A percentile compares a stretch with the other conserved stretches of the same genome.
phyloP scores from a whole-genome alignment of 2,329 filamentous ascomycete species.

The Sphaerulina populicola region DNA sequence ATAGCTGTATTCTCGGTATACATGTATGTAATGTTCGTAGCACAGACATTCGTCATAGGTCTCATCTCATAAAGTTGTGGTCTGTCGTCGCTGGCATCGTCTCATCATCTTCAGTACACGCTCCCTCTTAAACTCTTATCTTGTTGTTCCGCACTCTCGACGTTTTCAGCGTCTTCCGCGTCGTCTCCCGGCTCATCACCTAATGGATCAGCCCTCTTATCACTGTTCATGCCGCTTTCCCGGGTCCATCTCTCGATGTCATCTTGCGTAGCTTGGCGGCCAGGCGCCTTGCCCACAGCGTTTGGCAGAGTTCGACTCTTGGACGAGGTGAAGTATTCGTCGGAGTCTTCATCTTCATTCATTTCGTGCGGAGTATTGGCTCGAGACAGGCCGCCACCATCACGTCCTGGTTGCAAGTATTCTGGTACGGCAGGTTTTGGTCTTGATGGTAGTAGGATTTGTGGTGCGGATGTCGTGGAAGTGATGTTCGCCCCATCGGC shows the following conservation, averaged over 20 bases:
- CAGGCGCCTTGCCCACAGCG: constrained; percentile 33
- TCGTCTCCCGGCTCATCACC: constrained; percentile 35
- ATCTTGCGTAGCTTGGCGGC: constrained; percentile 39
- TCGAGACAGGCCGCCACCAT: constrained; percentile 31
- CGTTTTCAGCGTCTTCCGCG: constrained; percentile 11
- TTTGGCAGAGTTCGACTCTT: constrained; percentile 33
- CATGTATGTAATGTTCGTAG: too few relatives aligned
- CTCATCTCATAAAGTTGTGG: too few relatives aligned
- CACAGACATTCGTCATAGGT: too few relatives aligned
- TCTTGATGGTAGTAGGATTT: constrained; percentile 7
- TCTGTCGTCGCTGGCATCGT: too few relatives aligned
- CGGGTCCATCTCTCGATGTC: constrained; percentile 37
- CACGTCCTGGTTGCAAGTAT: constrained; percentile 27
- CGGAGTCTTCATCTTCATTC: constrained; percentile 28
- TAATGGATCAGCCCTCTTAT: constrained; percentile 39
- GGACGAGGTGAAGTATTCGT: constrained; percentile 28
- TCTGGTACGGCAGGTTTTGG: constrained; percentile 10
- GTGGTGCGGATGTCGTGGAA: neutral
- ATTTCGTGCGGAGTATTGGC: constrained; percentile 35
- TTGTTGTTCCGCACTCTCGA: constrained; percentile 23
- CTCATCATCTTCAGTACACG: constrained; percentile 23
- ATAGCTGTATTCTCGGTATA: too few relatives aligned
- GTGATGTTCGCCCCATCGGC: neutral
- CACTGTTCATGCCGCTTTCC: constrained; percentile 43
- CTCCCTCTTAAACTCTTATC: constrained; percentile 29